Evolutionary conservation across 495 filamentous ascomycete species (phyloP).

Genomic region (Penicillium roqueforti): DNA sequence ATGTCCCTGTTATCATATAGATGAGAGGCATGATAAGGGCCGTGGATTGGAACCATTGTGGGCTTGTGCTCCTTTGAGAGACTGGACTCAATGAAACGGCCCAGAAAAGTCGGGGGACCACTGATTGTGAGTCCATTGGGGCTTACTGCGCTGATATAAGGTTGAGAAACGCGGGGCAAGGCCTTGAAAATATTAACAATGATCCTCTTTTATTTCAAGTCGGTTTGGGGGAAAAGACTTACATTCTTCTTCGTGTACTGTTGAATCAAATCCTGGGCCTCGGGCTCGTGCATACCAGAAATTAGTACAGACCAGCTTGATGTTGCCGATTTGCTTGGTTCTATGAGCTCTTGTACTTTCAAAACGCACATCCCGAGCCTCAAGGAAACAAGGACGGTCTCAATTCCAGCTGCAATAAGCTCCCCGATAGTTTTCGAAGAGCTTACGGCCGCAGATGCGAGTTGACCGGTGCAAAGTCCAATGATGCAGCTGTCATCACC

Average conservation of each 20-base stretch:
- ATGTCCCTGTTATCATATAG: constrained; percentile 60
- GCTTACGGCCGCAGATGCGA: constrained; percentile 68
- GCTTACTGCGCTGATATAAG: constrained; percentile 72
- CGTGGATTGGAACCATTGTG: constrained; percentile 66
- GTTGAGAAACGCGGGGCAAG: constrained; percentile 55
- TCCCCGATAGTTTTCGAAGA: constrained; percentile 63
- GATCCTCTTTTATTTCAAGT: constrained; percentile 24
- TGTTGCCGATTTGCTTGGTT: constrained; percentile 20
- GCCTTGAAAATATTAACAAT: constrained; percentile 36
- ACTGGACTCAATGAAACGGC: constrained; percentile 51
- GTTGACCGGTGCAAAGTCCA: constrained; percentile 65
- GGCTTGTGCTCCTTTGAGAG: constrained; percentile 53
- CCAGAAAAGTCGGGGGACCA: constrained; percentile 65
- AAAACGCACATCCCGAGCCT: constrained; percentile 60
- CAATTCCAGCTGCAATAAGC: constrained; percentile 62
- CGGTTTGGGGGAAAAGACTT: constrained; percentile 33
- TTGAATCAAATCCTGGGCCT: constrained; percentile 27
- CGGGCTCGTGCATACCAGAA: constrained; percentile 31
- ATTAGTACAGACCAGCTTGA: constrained; percentile 40
- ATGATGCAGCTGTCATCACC: constrained; percentile 44
- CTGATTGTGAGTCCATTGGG: constrained; percentile 69
- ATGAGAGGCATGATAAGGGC: constrained; percentile 77
- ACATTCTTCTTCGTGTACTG: constrained; percentile 37
- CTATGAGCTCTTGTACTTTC: constrained; percentile 35
- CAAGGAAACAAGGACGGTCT: constrained; percentile 70